Evolutionary conservation across 495 filamentous ascomycete genomes (phyloP).

Genomic region (Trichoderma asperelloides): DNA sequence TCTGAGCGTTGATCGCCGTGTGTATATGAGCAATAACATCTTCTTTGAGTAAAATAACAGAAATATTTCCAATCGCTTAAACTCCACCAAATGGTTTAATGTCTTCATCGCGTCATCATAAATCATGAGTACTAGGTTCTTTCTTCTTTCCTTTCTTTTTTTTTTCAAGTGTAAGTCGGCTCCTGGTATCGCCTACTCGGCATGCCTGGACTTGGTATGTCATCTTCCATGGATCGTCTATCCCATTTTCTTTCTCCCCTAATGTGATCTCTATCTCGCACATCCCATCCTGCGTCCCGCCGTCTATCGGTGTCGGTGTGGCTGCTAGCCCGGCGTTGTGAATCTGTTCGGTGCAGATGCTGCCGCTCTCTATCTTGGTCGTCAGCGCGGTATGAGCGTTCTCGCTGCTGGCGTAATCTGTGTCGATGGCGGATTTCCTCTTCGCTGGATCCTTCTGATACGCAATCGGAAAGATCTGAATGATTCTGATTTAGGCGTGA

Average conservation of each 20-base stretch:
- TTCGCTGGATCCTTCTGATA: conserved; percentile 12
- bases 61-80: background rate
- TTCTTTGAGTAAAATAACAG: background rate
- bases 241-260: conserved; percentile 11
- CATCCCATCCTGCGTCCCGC: conserved; percentile 22
- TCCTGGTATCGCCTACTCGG: conserved; percentile 27
- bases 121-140: background rate
- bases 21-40: background rate
- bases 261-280: conserved; percentile 19
- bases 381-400: background rate
- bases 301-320: conserved; percentile 32
- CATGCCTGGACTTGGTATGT: conserved; percentile 29
- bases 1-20: background rate
- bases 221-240: conserved; percentile 11
- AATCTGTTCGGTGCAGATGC: conserved; percentile 21
- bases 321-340: conserved; percentile 33
- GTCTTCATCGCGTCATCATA: background rate
- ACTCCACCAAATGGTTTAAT: background rate
- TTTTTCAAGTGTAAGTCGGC: conserved; percentile 2
- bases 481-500: conserved; percentile 17
- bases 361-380: conserved; percentile 1
- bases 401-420: conserved; percentile 11
- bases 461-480: conserved; percentile 18
- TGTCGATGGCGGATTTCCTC: conserved; percentile 2
- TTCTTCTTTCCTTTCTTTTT: background rate